phyloP scores from a whole-genome alignment of 257 asterid species.

The Nicotiana paniculata region DNA sequence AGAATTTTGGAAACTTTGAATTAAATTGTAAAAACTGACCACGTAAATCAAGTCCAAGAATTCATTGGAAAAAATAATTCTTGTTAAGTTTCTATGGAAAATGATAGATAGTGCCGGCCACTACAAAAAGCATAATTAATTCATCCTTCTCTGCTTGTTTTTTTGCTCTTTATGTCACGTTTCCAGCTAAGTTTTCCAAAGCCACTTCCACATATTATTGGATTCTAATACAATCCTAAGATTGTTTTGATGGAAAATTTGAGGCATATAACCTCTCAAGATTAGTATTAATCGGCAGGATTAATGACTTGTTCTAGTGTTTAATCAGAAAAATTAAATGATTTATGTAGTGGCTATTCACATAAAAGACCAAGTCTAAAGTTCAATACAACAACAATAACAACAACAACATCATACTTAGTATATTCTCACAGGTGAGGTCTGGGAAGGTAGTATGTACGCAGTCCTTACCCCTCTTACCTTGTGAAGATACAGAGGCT shows the following conservation, averaged over 20 bases:
- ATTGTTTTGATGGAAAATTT: not conserved
- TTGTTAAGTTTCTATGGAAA: conserved; percentile 5
- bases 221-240: not conserved
- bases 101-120: conserved; percentile 49
- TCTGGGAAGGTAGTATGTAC: too few species aligned
- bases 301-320: not conserved
- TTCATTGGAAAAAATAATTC: not conserved
- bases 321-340: not conserved
- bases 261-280: not conserved
- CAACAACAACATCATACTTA: too few species aligned
- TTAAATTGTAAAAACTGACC: not conserved
- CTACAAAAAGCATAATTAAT: conserved; percentile 7
- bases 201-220: not conserved
- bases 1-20: not conserved
- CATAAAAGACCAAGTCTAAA: not conserved
- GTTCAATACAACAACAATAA: too few species aligned
- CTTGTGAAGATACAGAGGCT: too few species aligned
- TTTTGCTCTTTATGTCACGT: conserved; percentile 19
- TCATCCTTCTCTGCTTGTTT: conserved; percentile 25
- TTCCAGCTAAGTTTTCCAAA: not conserved
- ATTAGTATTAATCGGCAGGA: not conserved
- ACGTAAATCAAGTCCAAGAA: not conserved
- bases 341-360: not conserved
- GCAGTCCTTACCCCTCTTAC: too few species aligned
- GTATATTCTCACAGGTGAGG: too few species aligned